Conservation (phyloP, 1,284 basidiomycete species). For the Melampsora americana region DNA sequence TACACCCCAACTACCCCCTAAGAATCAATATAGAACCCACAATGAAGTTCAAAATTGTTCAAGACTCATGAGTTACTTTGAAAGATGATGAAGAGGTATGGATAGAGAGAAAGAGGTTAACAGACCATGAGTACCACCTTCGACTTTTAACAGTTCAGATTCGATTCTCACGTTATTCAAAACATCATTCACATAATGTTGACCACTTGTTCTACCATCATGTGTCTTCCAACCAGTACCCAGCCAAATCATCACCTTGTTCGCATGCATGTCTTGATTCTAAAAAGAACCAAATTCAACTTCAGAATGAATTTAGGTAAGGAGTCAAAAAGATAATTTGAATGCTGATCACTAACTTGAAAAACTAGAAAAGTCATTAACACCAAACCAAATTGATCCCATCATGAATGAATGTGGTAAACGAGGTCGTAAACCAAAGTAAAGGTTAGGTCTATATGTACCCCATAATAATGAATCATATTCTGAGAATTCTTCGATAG, state of each 20-base stretch:
- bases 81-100: too few relatives aligned
- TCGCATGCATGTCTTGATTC: constrained; percentile 83
- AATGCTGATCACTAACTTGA: constrained; percentile 48
- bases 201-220: constrained; percentile 76
- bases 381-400: constrained; percentile 86
- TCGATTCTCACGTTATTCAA: constrained; percentile 78
- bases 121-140: constrained; percentile 65
- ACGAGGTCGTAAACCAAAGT: constrained; percentile 82
- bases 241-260: constrained; percentile 73
- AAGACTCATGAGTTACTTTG: too few relatives aligned
- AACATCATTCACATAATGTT: constrained; percentile 76
- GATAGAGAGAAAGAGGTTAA: neutral
- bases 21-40: constrained; percentile 18
- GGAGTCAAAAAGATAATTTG: neutral
- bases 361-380: constrained; percentile 66
- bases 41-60: neutral
- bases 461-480: constrained; percentile 73
- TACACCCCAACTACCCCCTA: constrained; percentile 79
- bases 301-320: neutral
- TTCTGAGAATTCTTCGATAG: neutral
- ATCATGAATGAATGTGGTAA: constrained; percentile 82
- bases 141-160: constrained; percentile 77
- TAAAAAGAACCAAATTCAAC: constrained; percentile 52
- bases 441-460: constrained; percentile 81
- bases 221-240: constrained; percentile 84